Base-by-base conservation (phyloP, 805 yeast species). In the Crinitomyces ghanaensis region DNA sequence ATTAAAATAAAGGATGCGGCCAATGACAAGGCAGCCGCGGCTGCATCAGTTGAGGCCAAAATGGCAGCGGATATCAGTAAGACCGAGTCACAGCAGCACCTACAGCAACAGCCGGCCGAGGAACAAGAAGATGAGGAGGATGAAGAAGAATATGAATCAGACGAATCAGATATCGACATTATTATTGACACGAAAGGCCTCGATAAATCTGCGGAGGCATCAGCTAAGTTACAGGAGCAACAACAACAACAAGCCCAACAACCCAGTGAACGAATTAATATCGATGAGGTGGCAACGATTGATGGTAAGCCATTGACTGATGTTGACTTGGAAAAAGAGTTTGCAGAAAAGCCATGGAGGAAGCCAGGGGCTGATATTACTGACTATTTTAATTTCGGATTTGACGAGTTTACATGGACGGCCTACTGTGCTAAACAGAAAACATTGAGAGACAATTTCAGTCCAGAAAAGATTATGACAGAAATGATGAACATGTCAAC, bases 271-370 rank as follows among this genome's bases (percentile, higher is more conserved):
- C 65, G 71, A 0, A 49, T 79, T 11, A 85, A 83, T 45, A 66
- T 84, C n/a, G 73, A 80, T 46, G 70, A 70, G 26, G 74, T 79
- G 13, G 93, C 84, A 2, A 74, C 69, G 40, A 68, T 67, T 39
- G 79, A 85, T 33, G 96, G 94, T 2, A 68, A 72, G 45, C 93
- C 94, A 3, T 63, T 91, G 31, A 82, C 94, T 0, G 74, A 79
- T 44, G 66, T 88, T 8, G 78, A 81, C 39, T 66, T 88, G 7
- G 88, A 79, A 39, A n/a, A n/a, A n/a, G 78, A 76, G 34, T 60
- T 86, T 31, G 84, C 82, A 43, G 94, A 85, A 44, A 93, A 93
- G 60, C 99, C 99, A 6, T 91, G 99, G 99, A 71, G 98, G 52
- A 75, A 81, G 43, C 96, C 97, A 1, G 98, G 97, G 24, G 94